Evolutionary conservation across 192 early-diverging fungal species (phyloP), one percentile per base, ranked within the genome.

Genomic region (Geranomyces variabilis): DNA sequence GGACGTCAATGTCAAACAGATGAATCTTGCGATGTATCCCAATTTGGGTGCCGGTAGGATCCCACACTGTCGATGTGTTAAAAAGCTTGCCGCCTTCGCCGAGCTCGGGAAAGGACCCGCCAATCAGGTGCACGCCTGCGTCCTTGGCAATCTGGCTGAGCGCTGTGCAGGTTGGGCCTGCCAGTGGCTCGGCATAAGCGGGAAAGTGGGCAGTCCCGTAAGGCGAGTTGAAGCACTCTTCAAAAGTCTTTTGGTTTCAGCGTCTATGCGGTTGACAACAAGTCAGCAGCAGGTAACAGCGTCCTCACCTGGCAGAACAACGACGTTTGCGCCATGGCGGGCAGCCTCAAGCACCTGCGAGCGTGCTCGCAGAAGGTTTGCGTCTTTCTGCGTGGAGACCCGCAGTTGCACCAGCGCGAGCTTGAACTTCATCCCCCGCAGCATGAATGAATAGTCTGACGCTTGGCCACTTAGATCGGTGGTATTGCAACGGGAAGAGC

Each of bases 181-280:
- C 77, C 28, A 96, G 75, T 36, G 80, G 82, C 71, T 99, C 97
- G 44, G 97, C 93, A 73, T 97, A 96, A 28, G 93, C 75, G n/a
- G 83, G 84, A 81, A 99, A 99, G 84, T 88, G 90, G 30, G 87
- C 70, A 15, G 93, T 95, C 1, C 97, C 97, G 80, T 99, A 99
- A 10, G 95, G 96, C 17, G 92, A 95, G 80, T 99, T 99, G 87
- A 99, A 99, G 82, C 95, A 97, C 85, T 99, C 97, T 89, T n/a
- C n/a, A n/a, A n/a, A n/a, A n/a, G 87, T 74, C 7, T 53, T 53
- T 6, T 24, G 12, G 17, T 53, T 41, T 53, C 51, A 53, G 51
- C 15, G 24, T 53, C 15, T n/a, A 15, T 53, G 19, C 4, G 12
- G 46, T 13, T 19, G 17, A 53, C 7, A 53, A 53, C 17, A 17